Evolutionary conservation across 1,284 basidiomycete genomes (phyloP).

Genomic region (Ganoderma sinense): DNA sequence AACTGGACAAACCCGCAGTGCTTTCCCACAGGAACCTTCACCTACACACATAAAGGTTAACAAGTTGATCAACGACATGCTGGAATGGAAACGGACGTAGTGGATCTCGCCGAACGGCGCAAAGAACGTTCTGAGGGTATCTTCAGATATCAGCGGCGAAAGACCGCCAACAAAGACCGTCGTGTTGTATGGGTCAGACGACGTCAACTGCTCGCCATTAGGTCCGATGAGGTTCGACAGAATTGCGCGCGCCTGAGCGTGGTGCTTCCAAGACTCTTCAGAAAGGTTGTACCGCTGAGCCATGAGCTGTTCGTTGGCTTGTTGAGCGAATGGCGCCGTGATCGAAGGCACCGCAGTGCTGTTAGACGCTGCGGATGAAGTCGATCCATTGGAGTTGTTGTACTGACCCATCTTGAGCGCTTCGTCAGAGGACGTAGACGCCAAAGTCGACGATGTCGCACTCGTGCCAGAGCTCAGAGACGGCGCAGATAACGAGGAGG

Average conservation of each 20-base stretch:
- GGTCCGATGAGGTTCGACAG: slow-evolving; percentile 82
- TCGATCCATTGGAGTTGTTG: slow-evolving; percentile 39
- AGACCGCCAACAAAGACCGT: slow-evolving; percentile 93
- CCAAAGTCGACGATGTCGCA: slow-evolving; percentile 50
- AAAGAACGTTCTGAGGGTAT: slow-evolving; percentile 88
- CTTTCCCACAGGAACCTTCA: slow-evolving; percentile 95
- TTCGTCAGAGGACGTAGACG: slow-evolving; percentile 58
- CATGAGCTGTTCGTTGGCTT: slow-evolving; percentile 49
- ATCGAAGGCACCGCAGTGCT: slow-evolving; percentile 44
- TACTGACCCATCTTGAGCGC: slow-evolving; percentile 47
- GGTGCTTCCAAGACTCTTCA: slow-evolving; percentile 85
- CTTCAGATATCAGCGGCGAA: slow-evolving; percentile 86
- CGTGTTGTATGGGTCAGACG: slow-evolving; percentile 90
- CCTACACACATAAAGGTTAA: slow-evolving; percentile 50
- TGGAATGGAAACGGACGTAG: slow-evolving; percentile 60
- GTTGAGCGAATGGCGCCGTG: slow-evolving; percentile 48
- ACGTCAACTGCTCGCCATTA: slow-evolving; percentile 84
- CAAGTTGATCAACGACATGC: slow-evolving; percentile 11
- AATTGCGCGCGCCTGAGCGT: slow-evolving; percentile 80
- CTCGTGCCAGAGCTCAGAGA: slow-evolving; percentile 65
- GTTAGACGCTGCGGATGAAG: slow-evolving; percentile 17
- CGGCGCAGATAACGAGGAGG: slow-evolving; percentile 61
- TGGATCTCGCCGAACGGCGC: slow-evolving; percentile 91
- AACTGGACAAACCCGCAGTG: slow-evolving; percentile 97
- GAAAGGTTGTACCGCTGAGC: slow-evolving; percentile 62